Evolutionary conservation across 2,329 filamentous ascomycete genomes (phyloP).

Genomic region (Phyllosticta citribraziliensis): DNA sequence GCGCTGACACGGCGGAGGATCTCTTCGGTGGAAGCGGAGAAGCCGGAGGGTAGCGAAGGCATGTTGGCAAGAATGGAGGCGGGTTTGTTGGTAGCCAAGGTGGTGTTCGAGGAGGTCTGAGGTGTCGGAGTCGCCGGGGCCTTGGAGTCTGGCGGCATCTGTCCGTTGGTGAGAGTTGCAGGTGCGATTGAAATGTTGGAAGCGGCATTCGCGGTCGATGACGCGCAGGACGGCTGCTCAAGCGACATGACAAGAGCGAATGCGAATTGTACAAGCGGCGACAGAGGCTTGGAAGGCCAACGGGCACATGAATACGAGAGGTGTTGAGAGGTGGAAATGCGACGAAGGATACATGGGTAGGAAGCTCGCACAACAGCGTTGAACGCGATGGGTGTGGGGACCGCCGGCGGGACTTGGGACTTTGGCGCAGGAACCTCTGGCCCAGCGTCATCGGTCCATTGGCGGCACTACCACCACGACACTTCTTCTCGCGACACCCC

Average conservation of each 20-base stretch:
- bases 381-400: not conserved
- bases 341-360: not conserved
- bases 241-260: slow-evolving; percentile 3
- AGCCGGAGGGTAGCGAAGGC: slow-evolving; percentile 13
- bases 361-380: not conserved
- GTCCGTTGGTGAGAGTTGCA: slow-evolving; percentile 5
- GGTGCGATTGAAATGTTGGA: not conserved
- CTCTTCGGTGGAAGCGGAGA: slow-evolving; percentile 31
- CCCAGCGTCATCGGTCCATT: too few species aligned
- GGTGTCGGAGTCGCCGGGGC: not conserved
- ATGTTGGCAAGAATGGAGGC: not conserved
- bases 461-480: too few species aligned
- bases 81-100: slow-evolving; percentile 1
- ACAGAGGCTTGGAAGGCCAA: not conserved
- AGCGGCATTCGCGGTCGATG: slow-evolving; percentile 6
- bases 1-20: slow-evolving; percentile 30
- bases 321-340: not conserved
- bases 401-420: not conserved
- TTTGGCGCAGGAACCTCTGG: not conserved
- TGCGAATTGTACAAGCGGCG: not conserved
- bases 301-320: not conserved
- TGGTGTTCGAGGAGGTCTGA: not conserved
- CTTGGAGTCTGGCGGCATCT: slow-evolving; percentile 1
- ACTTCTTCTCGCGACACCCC: too few species aligned
- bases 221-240: slow-evolving; percentile 2